phyloP scores from a whole-genome alignment of 192 early-diverging fungal species.

The Coemansia reversa region DNA sequence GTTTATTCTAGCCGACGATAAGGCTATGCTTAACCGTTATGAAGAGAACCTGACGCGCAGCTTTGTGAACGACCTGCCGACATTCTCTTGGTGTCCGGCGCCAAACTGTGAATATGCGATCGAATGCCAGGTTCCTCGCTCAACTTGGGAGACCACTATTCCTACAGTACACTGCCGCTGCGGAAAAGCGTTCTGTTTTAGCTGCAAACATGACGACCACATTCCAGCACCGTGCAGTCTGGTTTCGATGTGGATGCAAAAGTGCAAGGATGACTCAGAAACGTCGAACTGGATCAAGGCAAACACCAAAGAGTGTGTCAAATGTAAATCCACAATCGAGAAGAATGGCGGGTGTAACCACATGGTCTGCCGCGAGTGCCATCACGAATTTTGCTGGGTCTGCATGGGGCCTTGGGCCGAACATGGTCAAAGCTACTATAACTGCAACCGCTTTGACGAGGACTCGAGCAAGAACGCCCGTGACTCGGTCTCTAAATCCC shows the following conservation, averaged over 20 bases:
- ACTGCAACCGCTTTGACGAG: slow-evolving; percentile 97
- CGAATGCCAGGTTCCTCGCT: slow-evolving; percentile 78
- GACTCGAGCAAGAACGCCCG: slow-evolving; percentile 81
- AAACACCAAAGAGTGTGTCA: slow-evolving; percentile 92
- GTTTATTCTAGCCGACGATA: slow-evolving; percentile 59
- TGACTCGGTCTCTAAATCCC: slow-evolving; percentile 82
- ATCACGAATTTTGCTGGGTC: slow-evolving; percentile 99
- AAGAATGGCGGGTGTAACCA: slow-evolving; percentile 99
- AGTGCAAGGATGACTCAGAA: slow-evolving; percentile 97
- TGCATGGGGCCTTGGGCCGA: slow-evolving; percentile 97
- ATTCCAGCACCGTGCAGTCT: slow-evolving; percentile 84
- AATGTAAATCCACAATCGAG: slow-evolving; percentile 94
- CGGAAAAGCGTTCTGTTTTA: slow-evolving; percentile 86
- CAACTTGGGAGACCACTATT: slow-evolving; percentile 68
- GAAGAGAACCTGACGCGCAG: slow-evolving; percentile 68
- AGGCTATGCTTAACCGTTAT: slow-evolving; percentile 60
- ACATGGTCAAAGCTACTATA: slow-evolving; percentile 95
- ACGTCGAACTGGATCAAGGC: slow-evolving; percentile 97
- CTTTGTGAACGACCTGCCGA: slow-evolving; percentile 87
- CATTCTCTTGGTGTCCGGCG: slow-evolving; percentile 90
- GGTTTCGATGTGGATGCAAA: slow-evolving; percentile 86
- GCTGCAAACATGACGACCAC: slow-evolving; percentile 81
- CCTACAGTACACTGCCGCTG: slow-evolving; percentile 87
- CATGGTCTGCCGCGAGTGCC: slow-evolving; percentile 98
- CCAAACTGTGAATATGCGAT: slow-evolving; percentile 94